phyloP scores from a whole-genome alignment of 2,329 filamentous ascomycete genomes.

The Coniochaeta hoffmannii region DNA sequence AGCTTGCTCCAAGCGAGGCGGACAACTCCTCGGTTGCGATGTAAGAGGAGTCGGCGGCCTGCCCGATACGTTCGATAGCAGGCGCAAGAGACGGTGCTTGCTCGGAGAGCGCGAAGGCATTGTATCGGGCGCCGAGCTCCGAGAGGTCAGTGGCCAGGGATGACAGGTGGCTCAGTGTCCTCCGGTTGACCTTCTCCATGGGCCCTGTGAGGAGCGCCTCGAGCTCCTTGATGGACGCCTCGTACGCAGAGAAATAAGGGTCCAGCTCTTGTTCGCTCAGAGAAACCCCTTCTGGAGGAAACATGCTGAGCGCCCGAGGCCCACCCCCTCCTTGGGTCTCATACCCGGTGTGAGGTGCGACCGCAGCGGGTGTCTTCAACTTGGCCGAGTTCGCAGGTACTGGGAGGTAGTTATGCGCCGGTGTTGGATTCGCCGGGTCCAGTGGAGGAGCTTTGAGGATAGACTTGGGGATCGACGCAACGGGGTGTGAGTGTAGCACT shows the following conservation, averaged over 20 bases:
- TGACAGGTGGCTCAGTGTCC: constrained; percentile 78
- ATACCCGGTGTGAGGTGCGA: constrained; percentile 16
- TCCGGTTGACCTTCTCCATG: constrained; percentile 93
- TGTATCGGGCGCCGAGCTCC: constrained; percentile 91
- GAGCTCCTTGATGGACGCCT: constrained; percentile 83
- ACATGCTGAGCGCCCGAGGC: constrained; percentile 63
- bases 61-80: constrained; percentile 88
- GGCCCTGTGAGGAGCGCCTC: constrained; percentile 83
- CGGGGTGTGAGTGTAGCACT: constrained; percentile 86
- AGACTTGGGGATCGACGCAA: constrained; percentile 87
- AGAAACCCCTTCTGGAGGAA: constrained; percentile 70
- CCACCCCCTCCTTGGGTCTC: constrained; percentile 21
- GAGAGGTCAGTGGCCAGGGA: constrained; percentile 80
- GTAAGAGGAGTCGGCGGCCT: constrained; percentile 93
- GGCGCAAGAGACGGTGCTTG: constrained; percentile 80
- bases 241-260: constrained; percentile 91
- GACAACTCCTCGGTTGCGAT: constrained; percentile 92
- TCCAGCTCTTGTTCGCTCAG: constrained; percentile 87
- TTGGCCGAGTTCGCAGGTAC: constrained; percentile 81
- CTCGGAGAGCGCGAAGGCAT: constrained; percentile 92
- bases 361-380: constrained; percentile 53
- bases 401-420: constrained; percentile 81
- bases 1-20: constrained; percentile 79
- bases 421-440: constrained; percentile 84
- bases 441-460: constrained; percentile 92